A percentile compares a stretch with the other conserved stretches of the same genome.
phyloP scores from a whole-genome alignment of 768 basidiomycete species.

The Serendipita sp. region DNA sequence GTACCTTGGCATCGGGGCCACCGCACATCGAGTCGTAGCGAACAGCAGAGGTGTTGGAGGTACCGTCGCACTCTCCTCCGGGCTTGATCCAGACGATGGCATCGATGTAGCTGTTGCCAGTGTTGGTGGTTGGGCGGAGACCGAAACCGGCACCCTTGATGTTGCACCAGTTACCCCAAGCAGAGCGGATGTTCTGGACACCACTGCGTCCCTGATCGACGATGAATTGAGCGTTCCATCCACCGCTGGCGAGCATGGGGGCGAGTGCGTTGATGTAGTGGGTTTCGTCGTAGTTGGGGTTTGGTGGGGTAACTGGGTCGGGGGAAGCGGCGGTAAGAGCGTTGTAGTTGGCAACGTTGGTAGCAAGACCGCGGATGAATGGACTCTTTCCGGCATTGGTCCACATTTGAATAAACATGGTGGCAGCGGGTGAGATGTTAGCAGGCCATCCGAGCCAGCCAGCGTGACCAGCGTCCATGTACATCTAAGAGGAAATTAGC shows the following conservation, averaged over 20 bases:
- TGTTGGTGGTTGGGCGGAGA: conserved; percentile 38
- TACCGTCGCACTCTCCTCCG: conserved; percentile 51
- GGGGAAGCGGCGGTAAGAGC: conserved; percentile 28
- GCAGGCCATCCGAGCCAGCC: conserved; percentile 57
- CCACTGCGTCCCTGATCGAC: conserved; percentile 53
- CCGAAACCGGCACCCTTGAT: conserved; percentile 49
- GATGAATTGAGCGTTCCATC: conserved; percentile 46
- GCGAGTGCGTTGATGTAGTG: conserved; percentile 42
- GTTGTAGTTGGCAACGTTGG: conserved; percentile 26
- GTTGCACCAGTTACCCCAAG: conserved; percentile 58
- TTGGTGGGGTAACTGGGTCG: conserved; percentile 42
- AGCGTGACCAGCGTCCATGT: conserved; percentile 14
- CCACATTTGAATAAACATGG: conserved; percentile 35
- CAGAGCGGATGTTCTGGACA: conserved; percentile 39
- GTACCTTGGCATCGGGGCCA: conserved; percentile 28
- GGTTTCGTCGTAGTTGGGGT: conserved; percentile 44
- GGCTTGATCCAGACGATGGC: conserved; percentile 53
- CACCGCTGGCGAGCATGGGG: conserved; percentile 25
- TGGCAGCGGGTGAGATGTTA: conserved; percentile 41
- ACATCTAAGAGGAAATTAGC: conserved; percentile 20
- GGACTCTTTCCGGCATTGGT: conserved; percentile 34
- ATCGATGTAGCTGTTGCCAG: conserved; percentile 37
- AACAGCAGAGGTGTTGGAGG: conserved; percentile 35
- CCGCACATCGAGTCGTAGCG: conserved; percentile 8
- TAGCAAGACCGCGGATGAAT: conserved; percentile 46